A percentile compares a stretch with the other conserved stretches of the same genome.
Conservation (phyloP, 768 basidiomycete genomes). For the Tulasnella sp. region DNA sequence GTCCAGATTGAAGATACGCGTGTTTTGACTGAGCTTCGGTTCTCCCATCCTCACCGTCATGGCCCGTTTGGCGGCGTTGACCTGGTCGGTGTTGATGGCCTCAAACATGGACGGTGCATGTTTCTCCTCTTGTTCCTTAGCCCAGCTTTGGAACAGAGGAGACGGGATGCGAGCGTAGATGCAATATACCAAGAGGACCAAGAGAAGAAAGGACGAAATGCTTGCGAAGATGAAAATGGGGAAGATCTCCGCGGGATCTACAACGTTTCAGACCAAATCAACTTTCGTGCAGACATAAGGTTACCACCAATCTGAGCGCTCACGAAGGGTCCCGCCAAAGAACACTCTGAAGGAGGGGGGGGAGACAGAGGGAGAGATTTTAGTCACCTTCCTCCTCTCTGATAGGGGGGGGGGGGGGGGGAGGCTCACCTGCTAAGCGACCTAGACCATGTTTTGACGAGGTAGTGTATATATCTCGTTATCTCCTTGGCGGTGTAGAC, state of each 20-base stretch:
- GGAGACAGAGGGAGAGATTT: background rate
- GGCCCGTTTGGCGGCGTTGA: slow-evolving; percentile 6
- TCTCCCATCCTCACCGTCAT: background rate
- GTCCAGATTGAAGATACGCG: slow-evolving; percentile 17
- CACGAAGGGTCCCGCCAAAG: background rate
- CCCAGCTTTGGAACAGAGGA: background rate
- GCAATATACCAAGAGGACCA: background rate
- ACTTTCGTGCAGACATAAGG: background rate
- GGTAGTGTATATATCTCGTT: too few species aligned
- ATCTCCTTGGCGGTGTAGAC: too few species aligned
- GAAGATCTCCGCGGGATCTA: background rate
- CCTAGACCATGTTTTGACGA: too few species aligned
- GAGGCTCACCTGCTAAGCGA: background rate
- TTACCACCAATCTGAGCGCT: background rate
- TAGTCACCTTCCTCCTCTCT: too few species aligned
- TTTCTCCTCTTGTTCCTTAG: background rate
- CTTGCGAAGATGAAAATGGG: background rate
- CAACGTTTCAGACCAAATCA: background rate
- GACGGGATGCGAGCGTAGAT: background rate
- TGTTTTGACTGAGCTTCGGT: background rate
- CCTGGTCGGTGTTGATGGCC: slow-evolving; percentile 11
- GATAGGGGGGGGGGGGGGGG: background rate
- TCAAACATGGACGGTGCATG: slow-evolving; percentile 7
- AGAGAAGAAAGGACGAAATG: background rate
- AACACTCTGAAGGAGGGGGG: background rate